phyloP scores from a whole-genome alignment of 176 grass and related monocot species.

The Alopecurus myosuroides region DNA sequence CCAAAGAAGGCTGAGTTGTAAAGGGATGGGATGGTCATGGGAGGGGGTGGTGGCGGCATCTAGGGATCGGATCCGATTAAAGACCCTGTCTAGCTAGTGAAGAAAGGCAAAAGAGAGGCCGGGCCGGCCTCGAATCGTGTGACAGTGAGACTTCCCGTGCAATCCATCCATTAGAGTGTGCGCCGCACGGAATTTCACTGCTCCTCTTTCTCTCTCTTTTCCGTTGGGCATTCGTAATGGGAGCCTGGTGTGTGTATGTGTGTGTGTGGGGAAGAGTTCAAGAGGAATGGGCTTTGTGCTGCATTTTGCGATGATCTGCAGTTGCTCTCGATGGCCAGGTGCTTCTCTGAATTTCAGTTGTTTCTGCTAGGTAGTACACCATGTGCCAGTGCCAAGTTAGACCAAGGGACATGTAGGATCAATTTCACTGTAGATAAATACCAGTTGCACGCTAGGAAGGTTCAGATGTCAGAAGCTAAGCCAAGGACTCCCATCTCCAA shows the following conservation, averaged over 20 bases:
- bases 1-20: constrained; percentile 35
- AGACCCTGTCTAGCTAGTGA: constrained; percentile 32
- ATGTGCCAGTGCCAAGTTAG: not conserved
- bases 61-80: constrained; percentile 42
- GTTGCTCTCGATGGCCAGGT: not conserved
- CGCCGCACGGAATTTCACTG: constrained; percentile 15
- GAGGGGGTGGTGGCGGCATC: constrained; percentile 19
- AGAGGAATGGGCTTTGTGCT: not conserved
- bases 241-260: not conserved
- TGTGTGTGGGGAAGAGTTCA: too few relatives aligned
- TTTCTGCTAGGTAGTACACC: not conserved
- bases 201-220: not conserved
- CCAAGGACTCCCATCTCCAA: not conserved
- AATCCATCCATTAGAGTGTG: constrained; percentile 2
- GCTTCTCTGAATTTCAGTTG: constrained; percentile 8
- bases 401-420: not conserved
- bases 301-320: not conserved
- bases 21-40: constrained; percentile 9
- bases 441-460: not conserved
- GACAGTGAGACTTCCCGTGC: constrained; percentile 12
- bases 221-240: not conserved
- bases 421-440: not conserved
- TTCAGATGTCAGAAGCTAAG: constrained; percentile 1
- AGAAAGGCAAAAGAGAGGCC: constrained; percentile 33
- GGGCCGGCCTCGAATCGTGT: not conserved